phyloP scores from a whole-genome alignment of 148 eudicot species.

The Heliamphora exappendiculata region DNA sequence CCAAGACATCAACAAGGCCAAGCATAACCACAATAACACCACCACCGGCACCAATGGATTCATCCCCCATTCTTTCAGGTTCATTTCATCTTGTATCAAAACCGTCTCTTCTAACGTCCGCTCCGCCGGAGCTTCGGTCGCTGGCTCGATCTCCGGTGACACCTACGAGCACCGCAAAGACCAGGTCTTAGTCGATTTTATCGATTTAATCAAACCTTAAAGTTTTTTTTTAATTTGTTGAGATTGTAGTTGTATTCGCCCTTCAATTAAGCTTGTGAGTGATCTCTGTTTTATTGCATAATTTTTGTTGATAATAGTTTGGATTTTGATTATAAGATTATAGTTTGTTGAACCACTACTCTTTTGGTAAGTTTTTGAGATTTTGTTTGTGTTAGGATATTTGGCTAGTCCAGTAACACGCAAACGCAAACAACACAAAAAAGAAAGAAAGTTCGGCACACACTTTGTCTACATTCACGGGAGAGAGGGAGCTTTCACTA shows the following conservation, averaged over 20 bases:
- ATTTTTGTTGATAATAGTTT: background rate
- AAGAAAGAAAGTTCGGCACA: too few species aligned
- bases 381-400: too few species aligned
- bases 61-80: constrained; percentile 60
- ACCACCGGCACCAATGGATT: constrained; percentile 38
- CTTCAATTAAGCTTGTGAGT: background rate
- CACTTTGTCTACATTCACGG: too few species aligned
- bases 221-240: background rate
- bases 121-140: constrained; percentile 81
- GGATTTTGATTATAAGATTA: constrained; percentile 1
- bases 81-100: constrained; percentile 80
- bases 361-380: background rate
- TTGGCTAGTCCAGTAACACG: too few species aligned
- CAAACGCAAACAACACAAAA: too few species aligned
- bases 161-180: constrained; percentile 59
- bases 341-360: background rate
- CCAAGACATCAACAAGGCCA: constrained; percentile 15
- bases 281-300: background rate
- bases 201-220: background rate
- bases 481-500: too few species aligned
- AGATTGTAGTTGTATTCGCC: background rate
- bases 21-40: constrained; percentile 30
- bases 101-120: constrained; percentile 91
- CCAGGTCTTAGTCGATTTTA: constrained; percentile 48
- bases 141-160: constrained; percentile 59